A percentile compares a stretch with the other conserved stretches of the same genome.
phyloP scores from a whole-genome alignment of 495 filamentous ascomycete genomes.

The Penicillium desertorum region DNA sequence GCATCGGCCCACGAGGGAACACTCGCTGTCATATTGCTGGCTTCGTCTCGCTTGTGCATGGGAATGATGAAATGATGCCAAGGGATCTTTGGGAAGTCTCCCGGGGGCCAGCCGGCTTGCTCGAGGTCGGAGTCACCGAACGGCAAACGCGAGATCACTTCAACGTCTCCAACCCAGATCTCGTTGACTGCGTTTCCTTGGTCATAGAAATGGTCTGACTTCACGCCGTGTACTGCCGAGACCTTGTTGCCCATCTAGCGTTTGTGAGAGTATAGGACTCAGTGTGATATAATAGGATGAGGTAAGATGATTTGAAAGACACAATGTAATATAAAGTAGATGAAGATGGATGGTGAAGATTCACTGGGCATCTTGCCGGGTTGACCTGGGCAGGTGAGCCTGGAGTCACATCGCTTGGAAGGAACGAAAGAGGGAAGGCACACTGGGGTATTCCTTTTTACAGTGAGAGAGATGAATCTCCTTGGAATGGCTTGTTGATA shows the following conservation, averaged over 20 bases:
- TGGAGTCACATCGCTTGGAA: neutral
- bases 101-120: slow-evolving; percentile 36
- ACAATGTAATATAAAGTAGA: neutral
- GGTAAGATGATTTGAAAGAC: neutral
- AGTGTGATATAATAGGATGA: neutral
- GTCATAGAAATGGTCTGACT: slow-evolving; percentile 33
- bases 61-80: slow-evolving; percentile 48
- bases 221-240: slow-evolving; percentile 35
- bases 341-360: neutral
- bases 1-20: neutral
- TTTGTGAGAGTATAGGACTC: neutral
- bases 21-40: neutral
- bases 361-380: neutral
- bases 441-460: neutral
- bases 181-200: slow-evolving; percentile 43
- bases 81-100: slow-evolving; percentile 38
- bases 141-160: slow-evolving; percentile 40
- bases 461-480: neutral
- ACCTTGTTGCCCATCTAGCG: slow-evolving; percentile 37
- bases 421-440: neutral
- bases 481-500: too few species aligned
- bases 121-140: slow-evolving; percentile 39
- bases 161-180: slow-evolving; percentile 38
- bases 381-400: neutral
- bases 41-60: slow-evolving; percentile 26